Percentiles rank a stretch among this genome's conserved stretches.
phyloP scores from a whole-genome alignment of 495 filamentous ascomycete genomes.

The Xanthoparmelia taractica region DNA sequence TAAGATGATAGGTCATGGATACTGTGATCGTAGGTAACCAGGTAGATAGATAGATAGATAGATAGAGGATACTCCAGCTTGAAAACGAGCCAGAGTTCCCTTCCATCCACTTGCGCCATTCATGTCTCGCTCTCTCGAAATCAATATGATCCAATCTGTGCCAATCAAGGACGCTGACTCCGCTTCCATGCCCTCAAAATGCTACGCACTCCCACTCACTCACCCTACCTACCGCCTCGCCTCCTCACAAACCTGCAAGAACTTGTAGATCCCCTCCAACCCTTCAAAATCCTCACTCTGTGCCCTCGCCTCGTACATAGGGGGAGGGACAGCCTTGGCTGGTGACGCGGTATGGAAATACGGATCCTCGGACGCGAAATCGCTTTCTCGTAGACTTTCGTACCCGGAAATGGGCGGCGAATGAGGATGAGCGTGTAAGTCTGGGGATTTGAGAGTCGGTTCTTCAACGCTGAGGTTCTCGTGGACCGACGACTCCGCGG shows the following conservation, averaged over 20 bases:
- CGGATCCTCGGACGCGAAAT: conserved; percentile 35
- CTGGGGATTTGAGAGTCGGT: conserved; percentile 14
- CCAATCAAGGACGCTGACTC: background rate
- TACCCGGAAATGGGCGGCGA: conserved; percentile 20
- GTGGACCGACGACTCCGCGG: conserved; percentile 16
- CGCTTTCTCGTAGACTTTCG: conserved; percentile 32
- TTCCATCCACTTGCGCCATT: too few species aligned
- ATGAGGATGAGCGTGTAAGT: conserved; percentile 8
- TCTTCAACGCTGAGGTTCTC: conserved; percentile 25
- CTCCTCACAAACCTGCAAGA: conserved; percentile 77
- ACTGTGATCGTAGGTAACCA: too few species aligned
- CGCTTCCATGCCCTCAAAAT: background rate
- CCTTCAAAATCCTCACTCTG: conserved; percentile 60
- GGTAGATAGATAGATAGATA: too few species aligned
- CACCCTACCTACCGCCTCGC: conserved; percentile 33
- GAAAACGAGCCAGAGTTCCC: background rate
- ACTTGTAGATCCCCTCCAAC: conserved; percentile 76
- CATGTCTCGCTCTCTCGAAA: background rate
- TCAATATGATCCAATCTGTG: background rate
- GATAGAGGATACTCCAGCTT: too few species aligned
- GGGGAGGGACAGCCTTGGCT: background rate
- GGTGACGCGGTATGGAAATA: conserved; percentile 22
- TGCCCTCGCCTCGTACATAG: conserved; percentile 33
- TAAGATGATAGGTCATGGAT: too few species aligned
- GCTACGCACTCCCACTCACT: background rate